Conservation (phyloP, 1,284 basidiomycete genomes). For the Naganishia liquefaciens region DNA sequence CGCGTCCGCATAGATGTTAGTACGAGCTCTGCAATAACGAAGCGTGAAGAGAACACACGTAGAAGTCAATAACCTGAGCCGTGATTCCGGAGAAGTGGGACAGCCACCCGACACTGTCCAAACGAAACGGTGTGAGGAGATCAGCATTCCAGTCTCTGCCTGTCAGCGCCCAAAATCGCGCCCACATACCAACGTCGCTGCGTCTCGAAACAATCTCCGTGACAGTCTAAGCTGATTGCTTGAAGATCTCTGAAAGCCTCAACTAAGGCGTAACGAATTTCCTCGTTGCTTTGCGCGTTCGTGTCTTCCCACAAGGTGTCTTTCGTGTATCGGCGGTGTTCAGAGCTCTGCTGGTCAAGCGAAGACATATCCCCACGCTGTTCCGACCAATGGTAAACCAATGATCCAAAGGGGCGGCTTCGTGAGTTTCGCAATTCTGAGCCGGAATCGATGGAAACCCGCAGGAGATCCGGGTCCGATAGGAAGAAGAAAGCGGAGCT, state of each 20-base stretch:
- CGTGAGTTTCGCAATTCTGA: slow-evolving; percentile 5
- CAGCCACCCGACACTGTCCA: slow-evolving; percentile 16
- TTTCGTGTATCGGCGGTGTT: slow-evolving; percentile 10
- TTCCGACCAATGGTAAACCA: slow-evolving; percentile 13
- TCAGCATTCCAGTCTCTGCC: neutral
- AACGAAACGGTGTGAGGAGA: neutral
- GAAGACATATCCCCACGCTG: slow-evolving; percentile 10
- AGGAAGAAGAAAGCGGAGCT: slow-evolving; percentile 13
- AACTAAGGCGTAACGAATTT: slow-evolving; percentile 7
- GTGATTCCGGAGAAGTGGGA: neutral
- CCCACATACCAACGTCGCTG: slow-evolving; percentile 1
- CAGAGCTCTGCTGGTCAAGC: neutral
- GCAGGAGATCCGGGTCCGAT: neutral
- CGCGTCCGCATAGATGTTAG: neutral
- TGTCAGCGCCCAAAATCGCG: no score
- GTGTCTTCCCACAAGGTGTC: slow-evolving; percentile 19
- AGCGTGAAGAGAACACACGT: slow-evolving; percentile 4
- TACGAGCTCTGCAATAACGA: neutral
- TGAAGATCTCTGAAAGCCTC: slow-evolving; percentile 15
- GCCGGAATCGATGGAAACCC: neutral
- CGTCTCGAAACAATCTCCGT: slow-evolving; percentile 19
- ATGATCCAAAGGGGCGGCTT: slow-evolving; percentile 1
- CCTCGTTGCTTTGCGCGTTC: slow-evolving; percentile 25
- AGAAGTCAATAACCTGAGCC: slow-evolving; percentile 25
- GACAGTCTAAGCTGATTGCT: neutral